Evolutionary conservation across 2,329 filamentous ascomycete species (phyloP), one percentile per base, ranked within the genome.

Genomic region (Aureobasidium vineae): DNA sequence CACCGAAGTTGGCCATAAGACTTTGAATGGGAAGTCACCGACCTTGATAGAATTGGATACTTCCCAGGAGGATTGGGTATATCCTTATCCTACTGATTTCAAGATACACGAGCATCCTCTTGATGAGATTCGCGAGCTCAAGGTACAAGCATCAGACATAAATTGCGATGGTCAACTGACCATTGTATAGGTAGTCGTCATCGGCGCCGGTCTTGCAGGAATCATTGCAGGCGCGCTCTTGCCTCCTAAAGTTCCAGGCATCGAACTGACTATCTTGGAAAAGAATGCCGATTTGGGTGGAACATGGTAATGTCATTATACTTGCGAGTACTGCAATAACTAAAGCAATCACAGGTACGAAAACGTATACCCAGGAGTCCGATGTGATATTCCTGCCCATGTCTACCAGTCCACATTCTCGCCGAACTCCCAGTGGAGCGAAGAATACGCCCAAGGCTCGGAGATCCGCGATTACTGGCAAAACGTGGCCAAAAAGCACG

Each of bases 391-490:
- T 16, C 87, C 88, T 0, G 84, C 87, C 0, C 86, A 90, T 73
- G 86, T 88, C 23, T 91, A 91, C 71, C 88, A 90, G 72, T 84
- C 84, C 8, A 86, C 85, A 0, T 91, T 90, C 73, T 80, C 81
- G 7, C 87, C 88, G 0, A 91, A 91, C 66, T 84, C 82, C 0
- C 81, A 89, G 69, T 92, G 89, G 89, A 83, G 82, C 0, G 86
- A 90, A 70, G 82, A 87, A 67, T 91, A 90, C 71, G 84, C 88
- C 0, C 84, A 85, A 43, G 88, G 88, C 0, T 73, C 78, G 4
- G 89, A 92, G 74, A 91, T 92, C 67, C 78, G 81, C 7, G 81
- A 85, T 19, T 92, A 92, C 72, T 87, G 87, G 86, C 82, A 89
- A 70, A 75, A 75, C 0, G 75, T 89, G 3, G 87, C 88, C 0